A percentile compares a stretch with the other conserved stretches of the same genome.
These are phyloP conservation scores for Linum tenue DNA, from an alignment of 345 rosid species.

Conservation along the genomic window DNA sequence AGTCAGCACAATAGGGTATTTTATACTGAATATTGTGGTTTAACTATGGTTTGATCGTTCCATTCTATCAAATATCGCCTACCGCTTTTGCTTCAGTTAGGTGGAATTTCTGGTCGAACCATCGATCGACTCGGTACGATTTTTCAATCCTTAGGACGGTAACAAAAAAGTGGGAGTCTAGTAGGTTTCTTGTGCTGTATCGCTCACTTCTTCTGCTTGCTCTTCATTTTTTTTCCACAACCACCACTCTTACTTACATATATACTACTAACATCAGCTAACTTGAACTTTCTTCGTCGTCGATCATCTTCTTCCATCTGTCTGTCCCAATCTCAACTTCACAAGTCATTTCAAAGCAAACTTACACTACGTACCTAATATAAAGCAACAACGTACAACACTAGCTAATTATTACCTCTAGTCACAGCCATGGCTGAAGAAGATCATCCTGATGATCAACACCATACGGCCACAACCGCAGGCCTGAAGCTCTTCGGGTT, in stretches of 20 bases:
- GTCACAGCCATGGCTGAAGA: background rate
- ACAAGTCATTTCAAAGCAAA: too few relatives aligned
- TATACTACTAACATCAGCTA: too few relatives aligned
- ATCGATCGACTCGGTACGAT: too few relatives aligned
- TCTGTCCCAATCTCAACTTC: background rate
- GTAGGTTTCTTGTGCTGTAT: background rate
- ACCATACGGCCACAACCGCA: background rate
- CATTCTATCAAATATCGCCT: too few relatives aligned
- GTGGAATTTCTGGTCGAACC: too few relatives aligned
- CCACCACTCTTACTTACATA: background rate
- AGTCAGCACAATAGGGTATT: too few relatives aligned
- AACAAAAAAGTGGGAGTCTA: background rate
- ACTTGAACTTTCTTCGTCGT: background rate
- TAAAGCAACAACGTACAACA: too few relatives aligned
- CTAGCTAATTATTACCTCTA: background rate
- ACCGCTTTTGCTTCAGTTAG: too few relatives aligned
- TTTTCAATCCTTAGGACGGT: background rate
- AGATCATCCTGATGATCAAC: background rate
- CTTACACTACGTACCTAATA: too few relatives aligned
- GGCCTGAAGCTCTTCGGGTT: background rate
- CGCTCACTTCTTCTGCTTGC: background rate
- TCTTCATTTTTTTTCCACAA: background rate
- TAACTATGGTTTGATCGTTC: too few relatives aligned
- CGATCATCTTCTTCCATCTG: background rate
- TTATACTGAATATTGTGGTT: too few relatives aligned